Base-by-base conservation (phyloP, 228 moss, liverwort and hornwort species). In the Sphagnum fallax region DNA sequence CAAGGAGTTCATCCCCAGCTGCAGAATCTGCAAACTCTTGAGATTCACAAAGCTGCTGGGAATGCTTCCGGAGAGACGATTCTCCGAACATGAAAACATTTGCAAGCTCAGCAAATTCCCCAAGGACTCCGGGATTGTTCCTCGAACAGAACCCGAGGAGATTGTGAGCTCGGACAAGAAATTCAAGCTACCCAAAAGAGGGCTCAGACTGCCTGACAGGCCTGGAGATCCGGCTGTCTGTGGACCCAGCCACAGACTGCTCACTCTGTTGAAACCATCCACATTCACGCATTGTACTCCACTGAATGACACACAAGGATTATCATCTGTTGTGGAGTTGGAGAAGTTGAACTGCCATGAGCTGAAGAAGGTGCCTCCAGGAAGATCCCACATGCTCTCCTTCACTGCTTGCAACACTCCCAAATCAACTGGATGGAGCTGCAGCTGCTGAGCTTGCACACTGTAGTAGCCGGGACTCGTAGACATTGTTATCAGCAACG, bases 361-460 rank as follows among this genome's bases (percentile, higher is more conserved):
- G 18, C 76, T 49, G 82, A 86, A 86, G 77, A 86, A 86, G 0
- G 16, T 59, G 0, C 77, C 82, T 1, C 82, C 85, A 0, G 79
- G 82, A 1, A 86, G 52, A 53, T 86, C 85, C 51, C 71, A 18
- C 75, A 82, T 79, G 64, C 51, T 53, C 58, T 6, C 65, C 55
- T 77, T 75, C 61, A 86, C 73, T 11, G 80, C 63, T 9, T 73
- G 70, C 5, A 86, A 71, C n/a, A 73, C 52, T 6, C 79, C 49
- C 79, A 82, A 75, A 72, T 86, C 85, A 47, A 69, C 10, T 0
- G 85, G 82, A 59, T 86, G 85, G 8, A 86, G 71, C 32, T 32
- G 32, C 6, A 60, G 60, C 13, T 13, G 60, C 60, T 60, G 60
- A 16, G 60, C 60, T 60, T 60, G 60, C 60, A 60, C 32, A 32